These are phyloP conservation scores for Allantophomopsis lycopodina DNA, from an alignment of 2,329 filamentous ascomycete genomes.

Conservation along the genomic window DNA sequence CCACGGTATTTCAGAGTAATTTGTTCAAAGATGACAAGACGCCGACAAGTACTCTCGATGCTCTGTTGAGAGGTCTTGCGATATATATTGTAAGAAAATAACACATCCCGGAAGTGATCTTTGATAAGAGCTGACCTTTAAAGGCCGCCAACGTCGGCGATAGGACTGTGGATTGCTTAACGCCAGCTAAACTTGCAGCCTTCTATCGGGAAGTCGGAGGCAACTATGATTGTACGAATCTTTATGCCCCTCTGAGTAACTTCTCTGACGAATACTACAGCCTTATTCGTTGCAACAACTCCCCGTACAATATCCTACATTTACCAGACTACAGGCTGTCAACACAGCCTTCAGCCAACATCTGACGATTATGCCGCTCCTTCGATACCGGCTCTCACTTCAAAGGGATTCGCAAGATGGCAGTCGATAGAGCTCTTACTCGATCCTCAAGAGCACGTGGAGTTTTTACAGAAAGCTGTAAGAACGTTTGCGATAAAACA, in stretches of 20 bases:
- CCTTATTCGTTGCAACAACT: conserved; percentile 66
- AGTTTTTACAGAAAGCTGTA: conserved; percentile 70
- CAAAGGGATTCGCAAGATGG: conserved; percentile 82
- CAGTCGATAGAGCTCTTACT: conserved; percentile 83
- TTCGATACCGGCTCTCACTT: conserved; percentile 69
- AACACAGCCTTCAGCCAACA: conserved; percentile 71
- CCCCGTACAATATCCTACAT: conserved; percentile 74
- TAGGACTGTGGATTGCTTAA: conserved; percentile 35
- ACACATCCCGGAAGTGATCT: not conserved
- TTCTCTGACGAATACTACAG: conserved; percentile 20
- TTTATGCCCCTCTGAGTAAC: conserved; percentile 1
- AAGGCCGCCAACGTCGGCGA: conserved; percentile 47
- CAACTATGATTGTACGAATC: conserved; percentile 50
- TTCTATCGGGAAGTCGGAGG: conserved; percentile 67
- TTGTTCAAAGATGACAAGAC: conserved; percentile 56
- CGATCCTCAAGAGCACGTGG: conserved; percentile 76
- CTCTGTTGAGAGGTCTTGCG: conserved; percentile 54
- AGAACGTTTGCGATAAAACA: conserved; percentile 63
- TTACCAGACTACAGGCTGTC: conserved; percentile 82
- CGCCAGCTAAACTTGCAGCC: conserved; percentile 56
- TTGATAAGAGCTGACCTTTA: conserved; percentile 8
- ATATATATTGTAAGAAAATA: conserved; percentile 47
- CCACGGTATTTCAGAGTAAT: conserved; percentile 39
- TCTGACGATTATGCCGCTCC: conserved; percentile 58
- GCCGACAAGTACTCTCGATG: conserved; percentile 51